Conservation (phyloP, 495 filamentous ascomycete genomes). For the Xylaria palmicola region DNA sequence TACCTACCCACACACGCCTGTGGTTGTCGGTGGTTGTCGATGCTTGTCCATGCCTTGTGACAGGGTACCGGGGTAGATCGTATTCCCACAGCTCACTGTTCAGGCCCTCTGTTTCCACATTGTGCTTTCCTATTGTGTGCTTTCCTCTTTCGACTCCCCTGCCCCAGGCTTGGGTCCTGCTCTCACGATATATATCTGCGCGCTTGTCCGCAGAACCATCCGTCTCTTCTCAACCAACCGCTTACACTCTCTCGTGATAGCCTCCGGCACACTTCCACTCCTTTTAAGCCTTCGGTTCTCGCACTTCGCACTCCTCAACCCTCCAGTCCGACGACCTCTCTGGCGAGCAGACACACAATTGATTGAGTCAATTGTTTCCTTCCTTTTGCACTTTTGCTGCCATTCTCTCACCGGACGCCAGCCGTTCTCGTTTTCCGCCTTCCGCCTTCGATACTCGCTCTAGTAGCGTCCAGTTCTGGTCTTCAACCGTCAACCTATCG, state of each 20-base stretch:
- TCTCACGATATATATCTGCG: constrained; percentile 26
- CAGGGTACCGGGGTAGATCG: constrained; percentile 2
- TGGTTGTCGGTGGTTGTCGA: too few relatives aligned
- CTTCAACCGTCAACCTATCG: constrained; percentile 18
- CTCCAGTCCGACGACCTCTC: constrained; percentile 11
- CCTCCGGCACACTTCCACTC: constrained; percentile 40
- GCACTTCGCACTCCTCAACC: constrained; percentile 18
- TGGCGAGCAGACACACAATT: constrained; percentile 14
- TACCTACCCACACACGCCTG: too few relatives aligned
- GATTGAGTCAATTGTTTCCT: constrained; percentile 24
- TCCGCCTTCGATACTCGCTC: constrained; percentile 16
- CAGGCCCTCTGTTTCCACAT: constrained; percentile 17
- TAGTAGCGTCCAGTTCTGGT: constrained; percentile 20
- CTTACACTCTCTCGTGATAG: constrained; percentile 28
- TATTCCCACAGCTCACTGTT: constrained; percentile 27
- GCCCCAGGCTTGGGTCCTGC: constrained; percentile 29
- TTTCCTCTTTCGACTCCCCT: constrained; percentile 28
- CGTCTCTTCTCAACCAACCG: constrained; percentile 23
- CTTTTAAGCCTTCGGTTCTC: constrained; percentile 29
- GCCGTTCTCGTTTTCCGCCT: constrained; percentile 26
- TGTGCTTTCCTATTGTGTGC: constrained; percentile 21
- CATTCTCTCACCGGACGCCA: constrained; percentile 37
- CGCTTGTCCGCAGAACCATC: constrained; percentile 27
- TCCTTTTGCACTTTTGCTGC: constrained; percentile 26
- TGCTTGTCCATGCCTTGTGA: not conserved